phyloP scores from a whole-genome alignment of 345 rosid genomes.

The Euphorbia peplus region DNA sequence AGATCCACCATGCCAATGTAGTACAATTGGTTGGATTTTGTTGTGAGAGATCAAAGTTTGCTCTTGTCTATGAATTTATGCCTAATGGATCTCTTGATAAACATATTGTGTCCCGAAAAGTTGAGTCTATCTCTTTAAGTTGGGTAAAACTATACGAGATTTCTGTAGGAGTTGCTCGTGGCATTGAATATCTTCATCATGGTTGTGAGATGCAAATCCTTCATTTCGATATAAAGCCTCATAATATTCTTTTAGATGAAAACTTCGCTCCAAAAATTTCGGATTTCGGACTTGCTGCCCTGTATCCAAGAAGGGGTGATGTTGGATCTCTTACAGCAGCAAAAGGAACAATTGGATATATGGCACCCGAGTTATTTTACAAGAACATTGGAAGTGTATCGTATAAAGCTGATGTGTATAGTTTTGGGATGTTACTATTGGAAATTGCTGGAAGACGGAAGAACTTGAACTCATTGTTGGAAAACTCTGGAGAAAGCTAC shows the following conservation, averaged over 20 bases:
- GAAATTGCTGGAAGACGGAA: conserved; percentile 2
- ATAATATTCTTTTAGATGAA: conserved; percentile 10
- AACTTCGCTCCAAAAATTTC: neutral
- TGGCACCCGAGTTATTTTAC: conserved; percentile 7
- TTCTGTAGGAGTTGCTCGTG: conserved; percentile 14
- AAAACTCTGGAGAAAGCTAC: neutral
- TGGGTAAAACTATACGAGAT: conserved; percentile 13
- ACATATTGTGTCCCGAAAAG: neutral
- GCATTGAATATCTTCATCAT: conserved; percentile 10
- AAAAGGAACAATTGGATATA: conserved; percentile 3
- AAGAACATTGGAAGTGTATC: conserved; percentile 4
- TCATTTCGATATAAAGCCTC: conserved; percentile 4
- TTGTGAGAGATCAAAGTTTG: conserved; percentile 6
- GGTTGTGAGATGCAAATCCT: conserved; percentile 7
- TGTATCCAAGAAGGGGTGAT: neutral
- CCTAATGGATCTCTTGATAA: conserved; percentile 19
- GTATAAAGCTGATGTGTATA: neutral
- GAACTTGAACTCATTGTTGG: neutral
- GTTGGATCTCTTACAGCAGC: conserved; percentile 6
- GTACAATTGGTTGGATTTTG: conserved; percentile 1
- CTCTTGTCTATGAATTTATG: conserved; percentile 17
- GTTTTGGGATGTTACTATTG: conserved; percentile 2
- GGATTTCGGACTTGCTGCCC: neutral
- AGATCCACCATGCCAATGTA: conserved; percentile 9
- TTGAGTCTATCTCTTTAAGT: neutral